Evolutionary conservation across 2,329 filamentous ascomycete genomes (phyloP), one percentile per base, ranked within the genome.

Genomic region (Scedosporium boydii): DNA sequence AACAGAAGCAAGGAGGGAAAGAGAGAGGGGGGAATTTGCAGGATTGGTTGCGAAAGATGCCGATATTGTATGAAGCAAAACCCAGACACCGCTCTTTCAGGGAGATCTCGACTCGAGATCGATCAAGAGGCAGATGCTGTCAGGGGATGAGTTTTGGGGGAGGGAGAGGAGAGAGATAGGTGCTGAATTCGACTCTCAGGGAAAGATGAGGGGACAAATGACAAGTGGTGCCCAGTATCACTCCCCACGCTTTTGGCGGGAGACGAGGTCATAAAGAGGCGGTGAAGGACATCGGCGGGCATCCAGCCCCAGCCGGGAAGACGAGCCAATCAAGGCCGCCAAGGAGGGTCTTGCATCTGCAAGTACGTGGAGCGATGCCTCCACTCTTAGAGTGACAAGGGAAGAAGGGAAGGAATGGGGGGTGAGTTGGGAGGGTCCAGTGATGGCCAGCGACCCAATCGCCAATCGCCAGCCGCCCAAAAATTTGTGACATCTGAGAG

Each of bases 11-110:
- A 48, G 42, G 66, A 61, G 63, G 62, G 62, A 64, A 65, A 63
- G 53, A 65, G 59, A 60, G 59, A 59, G 60, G 73, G 69, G 68
- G 68, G 71, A 69, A 69, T 63, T 70, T 69, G 48, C 27, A 69
- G 68, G 65, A 67, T 67, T 67, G 66, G 64, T 66, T 68, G 68
- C 68, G 68, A 71, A 64, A 65, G 66, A 64, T 70, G 68, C 67
- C 67, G 70, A 69, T 74, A 72, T 74, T 74, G 73, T 73, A 73
- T 66, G 66, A 72, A 65, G 65, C 64, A 63, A 74, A 69, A 70
- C 68, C 70, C 70, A 70, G 76, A 78, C 75, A 78, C 76, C 76
- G 76, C 76, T 76, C 73, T 78, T 77, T 63, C 59, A 62, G 59
- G 55, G 57, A 62, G 62, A 59, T 65, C 65, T 59, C 62, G 64